Conservation (phyloP, 2,329 filamentous ascomycete species). For the Spiromastix sp. region DNA sequence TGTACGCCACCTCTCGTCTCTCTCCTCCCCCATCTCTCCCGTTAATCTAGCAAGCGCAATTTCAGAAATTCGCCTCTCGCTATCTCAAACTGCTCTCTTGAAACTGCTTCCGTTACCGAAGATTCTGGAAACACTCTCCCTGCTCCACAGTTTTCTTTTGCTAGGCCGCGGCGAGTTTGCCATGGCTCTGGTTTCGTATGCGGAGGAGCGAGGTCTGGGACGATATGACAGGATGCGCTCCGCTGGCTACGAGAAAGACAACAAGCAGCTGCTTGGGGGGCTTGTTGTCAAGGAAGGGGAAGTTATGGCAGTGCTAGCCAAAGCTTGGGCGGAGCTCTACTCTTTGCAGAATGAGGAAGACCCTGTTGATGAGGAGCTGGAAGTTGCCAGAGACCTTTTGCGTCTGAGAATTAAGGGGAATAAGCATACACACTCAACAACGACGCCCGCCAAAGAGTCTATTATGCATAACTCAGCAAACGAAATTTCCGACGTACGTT, state of each 20-base stretch:
- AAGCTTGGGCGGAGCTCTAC: slow-evolving; percentile 72
- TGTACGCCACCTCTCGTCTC: slow-evolving; percentile 50
- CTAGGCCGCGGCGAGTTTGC: slow-evolving; percentile 86
- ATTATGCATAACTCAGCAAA: slow-evolving; percentile 16
- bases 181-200: slow-evolving; percentile 72
- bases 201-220: slow-evolving; percentile 66
- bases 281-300: slow-evolving; percentile 78
- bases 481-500: slow-evolving; percentile 40
- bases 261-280: slow-evolving; percentile 45
- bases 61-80: slow-evolving; percentile 63
- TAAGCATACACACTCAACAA: slow-evolving; percentile 14
- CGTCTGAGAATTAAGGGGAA: slow-evolving; percentile 43
- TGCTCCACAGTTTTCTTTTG: slow-evolving; percentile 79
- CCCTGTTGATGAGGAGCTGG: slow-evolving; percentile 60
- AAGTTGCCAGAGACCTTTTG: slow-evolving; percentile 69
- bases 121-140: slow-evolving; percentile 64
- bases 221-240: slow-evolving; percentile 54
- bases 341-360: slow-evolving; percentile 71
- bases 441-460: slow-evolving; percentile 10
- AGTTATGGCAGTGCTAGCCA: slow-evolving; percentile 62
- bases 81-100: slow-evolving; percentile 76
- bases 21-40: slow-evolving; percentile 64
- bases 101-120: slow-evolving; percentile 67
- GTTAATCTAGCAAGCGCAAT: slow-evolving; percentile 62
- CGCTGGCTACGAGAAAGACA: slow-evolving; percentile 40